Evolutionary conservation across 768 basidiomycete species (phyloP).

Genomic region (Pisolithus microcarpus): DNA sequence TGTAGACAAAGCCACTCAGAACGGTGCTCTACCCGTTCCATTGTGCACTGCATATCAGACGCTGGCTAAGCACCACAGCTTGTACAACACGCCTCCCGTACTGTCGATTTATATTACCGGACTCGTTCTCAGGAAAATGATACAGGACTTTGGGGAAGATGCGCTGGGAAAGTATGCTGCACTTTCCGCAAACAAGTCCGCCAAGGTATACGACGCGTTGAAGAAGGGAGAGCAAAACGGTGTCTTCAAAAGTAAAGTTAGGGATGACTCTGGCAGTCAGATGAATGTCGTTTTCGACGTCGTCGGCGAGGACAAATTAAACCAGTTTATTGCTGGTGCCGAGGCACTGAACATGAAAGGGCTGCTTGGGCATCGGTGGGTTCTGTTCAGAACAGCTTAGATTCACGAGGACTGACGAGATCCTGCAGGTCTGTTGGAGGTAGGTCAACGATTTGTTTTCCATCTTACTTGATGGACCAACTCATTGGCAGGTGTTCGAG

Average conservation of each 20-base stretch:
- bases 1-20: conserved; percentile 66
- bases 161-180: conserved; percentile 56
- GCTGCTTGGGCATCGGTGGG: conserved; percentile 88
- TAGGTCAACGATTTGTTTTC: conserved; percentile 8
- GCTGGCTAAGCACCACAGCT: conserved; percentile 62
- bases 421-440: conserved; percentile 48
- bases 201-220: conserved; percentile 68
- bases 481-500: conserved; percentile 52
- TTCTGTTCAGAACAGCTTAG: conserved; percentile 11
- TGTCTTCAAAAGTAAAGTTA: conserved; percentile 64
- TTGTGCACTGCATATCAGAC: conserved; percentile 77
- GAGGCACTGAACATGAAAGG: conserved; percentile 75
- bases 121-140: conserved; percentile 70
- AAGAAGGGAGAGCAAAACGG: conserved; percentile 66
- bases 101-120: conserved; percentile 87
- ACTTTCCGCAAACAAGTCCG: conserved; percentile 65
- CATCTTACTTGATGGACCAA: not conserved
- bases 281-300: conserved; percentile 94
- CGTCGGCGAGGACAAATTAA: conserved; percentile 62
- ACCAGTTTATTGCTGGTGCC: conserved; percentile 74
- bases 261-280: conserved; percentile 74
- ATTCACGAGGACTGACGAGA: conserved; percentile 4
- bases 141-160: conserved; percentile 24
- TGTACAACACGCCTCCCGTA: conserved; percentile 92
- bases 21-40: conserved; percentile 73